Evolutionary conservation across 2,329 filamentous ascomycete species (phyloP), one percentile per base, ranked within the genome.

Genomic region (Nothomitra cinnamomea): DNA sequence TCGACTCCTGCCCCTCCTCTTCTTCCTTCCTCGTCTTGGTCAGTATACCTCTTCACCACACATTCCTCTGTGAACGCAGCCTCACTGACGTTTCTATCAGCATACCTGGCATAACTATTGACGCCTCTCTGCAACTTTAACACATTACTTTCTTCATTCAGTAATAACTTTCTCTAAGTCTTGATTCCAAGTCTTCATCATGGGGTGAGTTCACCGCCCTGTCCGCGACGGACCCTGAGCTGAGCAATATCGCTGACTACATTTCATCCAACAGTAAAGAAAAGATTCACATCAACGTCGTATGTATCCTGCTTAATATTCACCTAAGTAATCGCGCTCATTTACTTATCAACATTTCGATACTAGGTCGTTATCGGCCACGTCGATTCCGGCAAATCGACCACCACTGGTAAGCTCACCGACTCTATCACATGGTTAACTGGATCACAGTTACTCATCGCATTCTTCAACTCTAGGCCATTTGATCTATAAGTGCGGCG

Each of bases 401-500:
- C 89, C 73, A 95, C 89, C 74, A 86, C 83, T 65, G 82, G 86
- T 87, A 82, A 85, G 82, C 63, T 51, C 40, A 32, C 28, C 28
- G 57, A 52, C 35, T 51, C 55, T 32, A 41, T 64, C 60, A 61
- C 55, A 62, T 61, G 55, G 60, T 62, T 57, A 62, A 58, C 45
- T 57, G 57, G 57, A 54, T 51, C 50, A 8, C 24, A 10, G 17
- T 24, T 2, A 52, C 53, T 58, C 64, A 57, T 64, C 58, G 62
- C 50, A 57, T 49, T 57, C 60, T 62, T 58, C 66, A 63, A 62
- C 66, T 64, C 72, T 72, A 85, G 81, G 83, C 74, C 83, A 90
- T 80, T 83, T 98, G 83, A 96, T 98, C 86, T 96, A 96, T 88
- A 90, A 98, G 85, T 96, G 92, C 81, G 92, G 92, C 85, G 92